Conservation (phyloP, 2,329 filamentous ascomycete genomes). For the Penicillium sp. region DNA sequence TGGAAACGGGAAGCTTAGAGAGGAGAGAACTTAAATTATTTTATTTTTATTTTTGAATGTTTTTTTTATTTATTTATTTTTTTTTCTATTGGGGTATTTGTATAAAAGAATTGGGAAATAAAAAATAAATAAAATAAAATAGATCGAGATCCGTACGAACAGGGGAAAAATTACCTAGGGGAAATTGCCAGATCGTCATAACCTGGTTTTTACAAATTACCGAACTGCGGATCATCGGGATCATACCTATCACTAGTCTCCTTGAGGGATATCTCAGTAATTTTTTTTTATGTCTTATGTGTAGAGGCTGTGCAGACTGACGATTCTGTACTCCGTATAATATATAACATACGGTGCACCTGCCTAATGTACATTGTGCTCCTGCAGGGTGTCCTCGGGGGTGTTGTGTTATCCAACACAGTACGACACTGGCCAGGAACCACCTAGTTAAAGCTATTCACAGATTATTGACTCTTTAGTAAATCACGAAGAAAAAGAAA, state of each 20-base stretch:
- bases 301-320: too few species aligned
- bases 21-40: conserved; percentile 9
- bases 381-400: too few species aligned
- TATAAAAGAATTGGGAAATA: background rate
- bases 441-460: background rate
- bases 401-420: background rate
- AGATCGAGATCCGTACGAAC: conserved; percentile 11
- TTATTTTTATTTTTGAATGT: background rate
- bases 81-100: background rate
- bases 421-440: conserved; percentile 18
- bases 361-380: background rate
- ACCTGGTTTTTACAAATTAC: conserved; percentile 24
- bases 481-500: background rate
- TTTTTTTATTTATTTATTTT: too few species aligned
- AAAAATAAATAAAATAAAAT: conserved; percentile 5
- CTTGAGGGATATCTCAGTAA: too few species aligned
- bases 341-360: too few species aligned
- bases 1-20: conserved; percentile 20
- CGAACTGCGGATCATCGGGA: conserved; percentile 26
- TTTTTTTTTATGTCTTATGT: background rate
- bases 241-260: conserved; percentile 21
- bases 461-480: background rate
- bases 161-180: conserved; percentile 8
- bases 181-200: conserved; percentile 19
- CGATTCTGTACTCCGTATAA: too few species aligned